phyloP scores from a whole-genome alignment of 306 rosid genomes.

The Herpetospermum pedunculosum region DNA sequence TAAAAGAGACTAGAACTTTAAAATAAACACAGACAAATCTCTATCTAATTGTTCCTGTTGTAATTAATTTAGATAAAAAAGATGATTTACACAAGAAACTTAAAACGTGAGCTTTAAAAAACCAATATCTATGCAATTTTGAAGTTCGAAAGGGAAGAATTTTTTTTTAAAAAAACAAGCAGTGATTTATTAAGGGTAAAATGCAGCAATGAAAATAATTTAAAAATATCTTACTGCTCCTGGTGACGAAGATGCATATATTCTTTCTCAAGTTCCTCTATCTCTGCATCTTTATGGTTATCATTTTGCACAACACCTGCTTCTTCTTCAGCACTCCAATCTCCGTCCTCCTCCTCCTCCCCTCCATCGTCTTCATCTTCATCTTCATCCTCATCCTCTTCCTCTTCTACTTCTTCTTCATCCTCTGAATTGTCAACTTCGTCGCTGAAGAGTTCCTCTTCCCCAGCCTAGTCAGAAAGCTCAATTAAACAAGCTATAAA shows the following conservation, averaged over 20 bases:
- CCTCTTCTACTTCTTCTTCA: slow-evolving; percentile 11
- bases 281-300: slow-evolving; percentile 32
- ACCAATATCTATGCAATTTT: background rate
- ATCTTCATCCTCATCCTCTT: slow-evolving; percentile 17
- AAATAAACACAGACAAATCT: background rate
- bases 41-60: background rate
- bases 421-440: slow-evolving; percentile 11
- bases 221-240: slow-evolving; percentile 48
- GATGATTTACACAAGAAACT: background rate
- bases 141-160: background rate
- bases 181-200: background rate
- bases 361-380: slow-evolving; percentile 21
- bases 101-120: background rate
- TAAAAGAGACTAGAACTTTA: background rate
- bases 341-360: slow-evolving; percentile 24
- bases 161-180: no score
- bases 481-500: background rate
- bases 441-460: background rate
- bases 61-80: background rate
- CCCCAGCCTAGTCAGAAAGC: background rate
- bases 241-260: slow-evolving; percentile 49
- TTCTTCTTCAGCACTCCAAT: slow-evolving; percentile 16
- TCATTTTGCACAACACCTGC: slow-evolving; percentile 10
- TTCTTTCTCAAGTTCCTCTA: slow-evolving; percentile 77
- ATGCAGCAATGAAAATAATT: background rate